A percentile compares a stretch with the other conserved stretches of the same genome.
These are phyloP conservation scores for Ceratocystis cacaofunesta DNA, from an alignment of 2,329 filamentous ascomycete genomes.

Conservation along the genomic window DNA sequence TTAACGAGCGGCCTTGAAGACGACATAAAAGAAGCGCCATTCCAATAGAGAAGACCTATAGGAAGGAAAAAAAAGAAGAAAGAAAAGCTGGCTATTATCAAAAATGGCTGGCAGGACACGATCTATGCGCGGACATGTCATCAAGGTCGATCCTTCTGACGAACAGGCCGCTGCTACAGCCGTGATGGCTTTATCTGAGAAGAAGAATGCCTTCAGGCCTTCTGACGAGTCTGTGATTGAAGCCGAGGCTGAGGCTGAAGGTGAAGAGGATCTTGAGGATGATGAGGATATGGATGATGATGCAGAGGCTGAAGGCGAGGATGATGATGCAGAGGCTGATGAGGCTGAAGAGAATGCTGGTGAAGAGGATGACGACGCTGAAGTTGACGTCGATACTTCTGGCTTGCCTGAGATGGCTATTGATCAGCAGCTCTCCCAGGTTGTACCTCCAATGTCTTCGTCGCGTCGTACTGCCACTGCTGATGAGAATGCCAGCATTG, in stretches of 20 bases:
- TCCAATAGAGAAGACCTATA: not conserved
- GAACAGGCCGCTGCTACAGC: constrained; percentile 16
- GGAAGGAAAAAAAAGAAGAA: not conserved
- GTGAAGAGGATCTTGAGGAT: not conserved
- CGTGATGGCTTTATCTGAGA: constrained; percentile 16
- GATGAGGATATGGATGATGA: constrained; percentile 5
- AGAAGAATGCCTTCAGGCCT: constrained; percentile 4
- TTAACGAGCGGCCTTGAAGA: not conserved
- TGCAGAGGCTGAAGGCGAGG: constrained; percentile 8
- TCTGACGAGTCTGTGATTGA: not conserved
- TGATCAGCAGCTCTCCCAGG: constrained; percentile 11
- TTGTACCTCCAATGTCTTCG: not conserved
- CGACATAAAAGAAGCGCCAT: not conserved
- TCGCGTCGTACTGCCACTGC: constrained; percentile 17
- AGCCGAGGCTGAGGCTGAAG: not conserved
- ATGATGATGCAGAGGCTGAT: not conserved
- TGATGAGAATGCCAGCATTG: constrained; percentile 17
- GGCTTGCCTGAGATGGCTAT: constrained; percentile 12
- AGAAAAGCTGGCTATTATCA: not conserved
- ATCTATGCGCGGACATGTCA: constrained; percentile 11
- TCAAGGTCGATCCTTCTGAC: constrained; percentile 6
- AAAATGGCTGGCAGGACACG: constrained; percentile 16
- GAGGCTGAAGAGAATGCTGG: constrained; percentile 6
- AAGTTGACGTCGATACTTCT: constrained; percentile 1
- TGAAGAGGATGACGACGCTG: constrained; percentile 1